phyloP scores from a whole-genome alignment of 495 filamentous ascomycete species.

The Cudoniella acicularis region DNA sequence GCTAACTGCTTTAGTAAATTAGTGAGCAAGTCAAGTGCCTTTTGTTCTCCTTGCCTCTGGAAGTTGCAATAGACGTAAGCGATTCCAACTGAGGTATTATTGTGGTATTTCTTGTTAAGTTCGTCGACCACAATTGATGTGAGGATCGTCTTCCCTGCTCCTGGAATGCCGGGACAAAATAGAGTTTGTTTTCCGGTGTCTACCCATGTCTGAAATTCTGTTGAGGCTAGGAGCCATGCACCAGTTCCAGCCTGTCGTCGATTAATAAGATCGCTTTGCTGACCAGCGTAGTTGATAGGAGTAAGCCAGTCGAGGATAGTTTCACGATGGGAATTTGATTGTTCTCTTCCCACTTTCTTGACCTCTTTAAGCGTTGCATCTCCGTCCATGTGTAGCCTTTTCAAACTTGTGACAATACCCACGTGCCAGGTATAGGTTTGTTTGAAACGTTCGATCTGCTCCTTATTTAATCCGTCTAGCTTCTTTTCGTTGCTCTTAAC shows the following conservation, averaged over 20 bases:
- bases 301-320: constrained; percentile 31
- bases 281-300: constrained; percentile 24
- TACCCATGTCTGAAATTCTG: constrained; percentile 34
- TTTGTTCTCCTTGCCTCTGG: constrained; percentile 32
- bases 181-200: constrained; percentile 22
- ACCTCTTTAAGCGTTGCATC: too few species aligned
- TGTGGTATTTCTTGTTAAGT: constrained; percentile 18
- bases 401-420: too few species aligned
- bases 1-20: constrained; percentile 38
- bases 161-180: too few species aligned
- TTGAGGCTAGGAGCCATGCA: constrained; percentile 36
- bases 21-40: constrained; percentile 25
- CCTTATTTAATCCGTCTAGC: too few species aligned
- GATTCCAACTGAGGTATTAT: constrained; percentile 29
- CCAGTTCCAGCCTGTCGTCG: constrained; percentile 35
- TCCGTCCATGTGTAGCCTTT: too few species aligned
- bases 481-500: too few species aligned
- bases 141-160: constrained; percentile 32
- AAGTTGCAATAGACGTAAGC: constrained; percentile 43
- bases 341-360: too few species aligned
- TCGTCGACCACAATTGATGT: constrained; percentile 36
- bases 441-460: too few species aligned
- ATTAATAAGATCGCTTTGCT: constrained; percentile 33
- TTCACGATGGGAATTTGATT: too few species aligned
- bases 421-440: too few species aligned